Base-by-base conservation (phyloP, 2,329 filamentous ascomycete genomes). In the Gremmenia infestans region DNA sequence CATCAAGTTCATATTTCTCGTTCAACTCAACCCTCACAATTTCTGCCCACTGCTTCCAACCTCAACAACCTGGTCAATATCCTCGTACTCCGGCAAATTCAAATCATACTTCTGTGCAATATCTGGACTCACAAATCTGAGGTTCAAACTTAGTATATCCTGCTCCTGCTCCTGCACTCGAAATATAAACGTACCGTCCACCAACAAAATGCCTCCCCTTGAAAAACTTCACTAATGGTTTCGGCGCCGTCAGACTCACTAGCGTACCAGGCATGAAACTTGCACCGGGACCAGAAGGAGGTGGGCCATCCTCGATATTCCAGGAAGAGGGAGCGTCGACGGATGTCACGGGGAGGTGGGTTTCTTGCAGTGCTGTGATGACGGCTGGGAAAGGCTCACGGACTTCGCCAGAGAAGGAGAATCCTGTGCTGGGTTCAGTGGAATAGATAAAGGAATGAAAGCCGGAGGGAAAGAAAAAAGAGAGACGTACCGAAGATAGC, bases 301-400 rank as follows among this genome's bases (percentile, higher is more conserved):
- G 91, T 8, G 93, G 93, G 0, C 94, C 94, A 11, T 78, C 77
- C 68, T 96, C 89, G 55, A 99, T 95, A 71, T 94, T 85, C 94
- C 94, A 99, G 1, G 89, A 94, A 35, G 90, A 96, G 1, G 94
- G 94, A 6, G 90, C 91, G 73, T 99, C 94, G 22, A 99, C 89
- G 2, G 91, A 88, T 2, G 94, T 86, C 0, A 97, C 88, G 0
- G 91, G 89, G 7, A 94, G 68, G 25, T 80, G 80, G 5, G 88
- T 87, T 43, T 85, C 79, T 63, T 91, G 83, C 39, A 99, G 78
- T 7, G 88, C 85, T 58, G 81, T 76, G 64, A 99, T 95, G 14
- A 97, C 88, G 0, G 79, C 79, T 0, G 87, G 86, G 68, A 97
- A 99, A 1, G 94, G 94, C 62, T 96, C 90, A n/a, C 94, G 86